Evolutionary conservation across 83 land plant genomes (phyloP).

Genomic region (Isoetes engelmannii): DNA sequence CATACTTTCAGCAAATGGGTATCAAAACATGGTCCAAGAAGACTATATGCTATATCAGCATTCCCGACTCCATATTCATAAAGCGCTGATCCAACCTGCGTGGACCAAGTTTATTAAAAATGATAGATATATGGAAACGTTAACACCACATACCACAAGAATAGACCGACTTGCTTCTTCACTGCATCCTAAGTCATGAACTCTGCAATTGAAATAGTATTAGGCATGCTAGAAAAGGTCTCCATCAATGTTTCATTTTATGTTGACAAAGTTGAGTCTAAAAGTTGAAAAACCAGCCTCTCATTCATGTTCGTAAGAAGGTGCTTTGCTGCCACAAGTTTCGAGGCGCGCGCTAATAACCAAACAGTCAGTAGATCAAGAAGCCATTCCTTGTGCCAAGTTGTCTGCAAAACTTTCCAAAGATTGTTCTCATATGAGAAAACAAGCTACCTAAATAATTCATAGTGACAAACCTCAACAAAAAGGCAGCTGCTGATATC

Average conservation of each 20-base stretch:
- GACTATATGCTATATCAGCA: not conserved
- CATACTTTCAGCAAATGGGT: conserved; percentile 11
- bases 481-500: not conserved
- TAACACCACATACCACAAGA: not conserved
- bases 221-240: not conserved
- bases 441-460: not conserved
- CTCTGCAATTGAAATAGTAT: too few species aligned
- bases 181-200: not conserved
- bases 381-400: conserved; percentile 24
- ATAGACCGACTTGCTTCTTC: not conserved
- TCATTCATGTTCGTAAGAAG: not conserved
- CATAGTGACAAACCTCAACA: conserved; percentile 4
- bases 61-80: conserved; percentile 24
- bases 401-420: not conserved
- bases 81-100: conserved; percentile 18
- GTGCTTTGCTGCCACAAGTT: not conserved
- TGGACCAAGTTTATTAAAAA: not conserved
- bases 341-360: conserved; percentile 5
- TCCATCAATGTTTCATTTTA: not conserved
- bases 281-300: not conserved
- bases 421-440: not conserved
- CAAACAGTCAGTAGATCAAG: conserved; percentile 18
- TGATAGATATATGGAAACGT: not conserved
- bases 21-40: conserved; percentile 12
- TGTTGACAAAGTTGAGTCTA: not conserved